A percentile compares a stretch with the other conserved stretches of the same genome.
Evolutionary conservation across 768 basidiomycete species (phyloP).

Genomic region (Boletus subcaerulescens): DNA sequence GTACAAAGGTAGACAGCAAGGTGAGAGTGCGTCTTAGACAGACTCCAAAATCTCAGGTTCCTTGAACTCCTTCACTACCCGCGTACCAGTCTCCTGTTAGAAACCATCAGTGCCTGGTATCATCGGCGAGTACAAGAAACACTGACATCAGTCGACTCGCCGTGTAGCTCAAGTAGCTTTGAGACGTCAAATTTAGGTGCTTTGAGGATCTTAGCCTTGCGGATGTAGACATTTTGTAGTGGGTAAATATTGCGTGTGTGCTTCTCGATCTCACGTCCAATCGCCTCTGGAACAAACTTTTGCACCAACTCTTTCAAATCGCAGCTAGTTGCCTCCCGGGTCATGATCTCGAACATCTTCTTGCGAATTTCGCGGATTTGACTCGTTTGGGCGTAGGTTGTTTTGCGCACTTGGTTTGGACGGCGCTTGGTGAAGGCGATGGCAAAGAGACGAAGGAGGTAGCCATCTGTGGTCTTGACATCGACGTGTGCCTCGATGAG

Average conservation of each 20-base stretch:
- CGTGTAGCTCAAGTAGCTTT: slow-evolving; percentile 95
- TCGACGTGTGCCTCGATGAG: slow-evolving; percentile 99
- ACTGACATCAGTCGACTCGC: slow-evolving; percentile 88
- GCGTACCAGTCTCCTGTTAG: slow-evolving; percentile 86
- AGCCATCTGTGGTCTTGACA: slow-evolving; percentile 98
- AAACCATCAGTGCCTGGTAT: slow-evolving; percentile 4
- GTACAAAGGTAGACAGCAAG: slow-evolving; percentile 37
- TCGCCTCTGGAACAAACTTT: slow-evolving; percentile 99
- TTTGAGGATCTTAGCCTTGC: slow-evolving; percentile 99
- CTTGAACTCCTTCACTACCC: slow-evolving; percentile 95
- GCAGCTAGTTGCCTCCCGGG: slow-evolving; percentile 88
- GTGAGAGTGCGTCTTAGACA: slow-evolving; percentile 58
- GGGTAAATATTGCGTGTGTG: slow-evolving; percentile 95
- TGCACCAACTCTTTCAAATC: slow-evolving; percentile 98
- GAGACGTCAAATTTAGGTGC: slow-evolving; percentile 94
- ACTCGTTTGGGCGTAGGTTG: slow-evolving; percentile 93
- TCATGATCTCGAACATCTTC: slow-evolving; percentile 99
- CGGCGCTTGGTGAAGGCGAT: slow-evolving; percentile 99
- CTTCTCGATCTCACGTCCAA: slow-evolving; percentile 99
- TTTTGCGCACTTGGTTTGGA: slow-evolving; percentile 96
- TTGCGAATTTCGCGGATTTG: slow-evolving; percentile 97
- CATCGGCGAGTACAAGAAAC: neutral
- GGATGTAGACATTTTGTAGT: slow-evolving; percentile 97
- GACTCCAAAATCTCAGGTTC: slow-evolving; percentile 93
- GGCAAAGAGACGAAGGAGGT: slow-evolving; percentile 97